Evolutionary conservation across 1,284 basidiomycete genomes (phyloP), one percentile per base, ranked within the genome.

Genomic region (Pseudozyma pruni): DNA sequence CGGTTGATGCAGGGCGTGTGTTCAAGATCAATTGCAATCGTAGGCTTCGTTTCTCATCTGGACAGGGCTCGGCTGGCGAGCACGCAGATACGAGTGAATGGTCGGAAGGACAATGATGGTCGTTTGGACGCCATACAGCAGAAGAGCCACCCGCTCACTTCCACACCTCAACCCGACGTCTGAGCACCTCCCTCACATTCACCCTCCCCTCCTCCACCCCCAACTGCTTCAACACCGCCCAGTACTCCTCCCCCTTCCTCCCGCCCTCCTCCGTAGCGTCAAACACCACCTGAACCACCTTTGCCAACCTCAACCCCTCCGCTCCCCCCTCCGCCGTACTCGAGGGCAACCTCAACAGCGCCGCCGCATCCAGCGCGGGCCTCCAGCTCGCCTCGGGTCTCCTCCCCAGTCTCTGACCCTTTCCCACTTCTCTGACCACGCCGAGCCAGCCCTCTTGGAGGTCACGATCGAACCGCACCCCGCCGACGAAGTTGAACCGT

Each of bases 391-490:
- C 51, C 13, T 69, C 47, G 0, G 78, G 78, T n/a, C 46, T 48
- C 4, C 71, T 58, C 1, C 78, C 78, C 2, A 78, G 29, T 0
- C 35, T 9, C 32, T 38, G 35, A 34, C 16, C 22, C 0, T 45
- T 32, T 0, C n/a, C 48, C 19, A 74, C 8, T 14, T 74, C 74
- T 1, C 39, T 17, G 2, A 74, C 64, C 19, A 80, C 76, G 9
- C 62, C 68, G 7, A 80, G 41, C 79, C 79, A 80, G 5, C 79
- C 79, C 5, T 62, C 34, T 7, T 59, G 32, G 20, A 79, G 48
- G 46, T 80, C 79, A 4, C 37, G 37, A 3, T 27, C 31, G 49
- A 80, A 79, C 0, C 70, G 55, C 3, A 39, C 20, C 0, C 53
- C 66, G 2, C 69, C 72, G 2, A 37, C 32, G 1, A 29, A 32